Base-by-base conservation (phyloP, 1,284 basidiomycete genomes). In the Schizophyllum amplum region DNA sequence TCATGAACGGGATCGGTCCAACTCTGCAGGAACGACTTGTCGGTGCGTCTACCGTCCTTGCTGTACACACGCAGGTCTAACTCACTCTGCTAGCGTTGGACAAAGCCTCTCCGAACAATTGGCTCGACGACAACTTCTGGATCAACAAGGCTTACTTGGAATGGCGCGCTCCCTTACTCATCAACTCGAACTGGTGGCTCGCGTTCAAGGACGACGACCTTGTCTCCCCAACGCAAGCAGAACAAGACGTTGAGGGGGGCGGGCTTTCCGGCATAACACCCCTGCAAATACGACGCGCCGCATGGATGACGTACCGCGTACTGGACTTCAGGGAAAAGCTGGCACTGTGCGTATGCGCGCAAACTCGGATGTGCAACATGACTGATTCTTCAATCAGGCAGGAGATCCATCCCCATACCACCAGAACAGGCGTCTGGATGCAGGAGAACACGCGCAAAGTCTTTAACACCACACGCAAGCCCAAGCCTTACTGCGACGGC, bases 161-260 rank as follows among this genome's bases (percentile, higher is more conserved):
- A 71, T 93, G 88, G 86, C 83, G 95, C 51, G 83, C 84, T 1
- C 93, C 96, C 0, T 75, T 98, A 26, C 77, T 93, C 58, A 74
- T 99, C 66, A 92, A 98, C 72, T 96, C 94, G 7, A 98, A 98
- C 68, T 98, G 95, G 95, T 98, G 95, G 95, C 77, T 98, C 50
- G 79, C 92, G n/a, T 91, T 95, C 68, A 71, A 74, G 48, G 81
- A 91, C 60, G 86, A 90, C 61, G 65, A 72, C 1, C 72, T 66
- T 23, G 74, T 88, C 20, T 83, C 84, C 1, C 64, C 67, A 7
- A 65, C 71, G 13, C 77, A 79, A 1, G 68, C 79, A 23, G 67
- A 66, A 1, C 72, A 69, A 61, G 67, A 69, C 59, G 63, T 70
- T 55, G 65, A 72, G 55, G 63, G 69, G 24, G 66, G 71, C 60